Evolutionary conservation across 306 rosid genomes (phyloP), one percentile per base, ranked within the genome.

Genomic region (Trifolium pratense): DNA sequence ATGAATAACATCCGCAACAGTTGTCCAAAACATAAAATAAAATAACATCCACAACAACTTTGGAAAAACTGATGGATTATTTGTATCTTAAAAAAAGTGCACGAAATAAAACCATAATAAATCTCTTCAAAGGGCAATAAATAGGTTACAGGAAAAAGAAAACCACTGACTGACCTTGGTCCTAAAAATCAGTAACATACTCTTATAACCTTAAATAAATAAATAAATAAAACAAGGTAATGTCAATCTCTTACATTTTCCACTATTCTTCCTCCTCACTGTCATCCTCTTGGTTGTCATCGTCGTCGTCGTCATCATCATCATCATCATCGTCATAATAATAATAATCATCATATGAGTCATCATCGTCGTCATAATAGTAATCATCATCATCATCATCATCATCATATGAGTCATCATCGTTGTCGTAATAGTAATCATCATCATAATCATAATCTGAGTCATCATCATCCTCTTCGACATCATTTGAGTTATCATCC

Each of bases 261-360:
- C 87, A 90, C 83, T 87, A 63, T 81, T 80, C 88, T n/a, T 82
- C 96, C 0, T 83, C 95, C 66, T 86, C 94, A 3, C 82, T 95
- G 1, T 61, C 93, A 8, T 82, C 93, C 0, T 87, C 92, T 0
- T 87, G 88, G 3, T 88, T 90, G 0, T 3, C 31, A 3, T 26
- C 3, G 3, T 29, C 0, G 3, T 88, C 92, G 0, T 3, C 31
- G 4, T 26, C 3, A 26, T 29, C 0, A 5, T 29, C 32, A 4
- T 29, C 32, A 29, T 29, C 32, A 0, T 29, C 32, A 29, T 29
- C 32, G 4, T 29, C 32, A 29, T 29, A 29, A 29, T 29, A 29
- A 29, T 29, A 29, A 29, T 29, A 29, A 29, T 26, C 4, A 26
- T 26, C 31, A n/a, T n/a, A n/a, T 0, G 32, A 29, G 1, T 83